Base-by-base conservation (phyloP, 1,139 yeast species). In the Taphrina confusa region DNA sequence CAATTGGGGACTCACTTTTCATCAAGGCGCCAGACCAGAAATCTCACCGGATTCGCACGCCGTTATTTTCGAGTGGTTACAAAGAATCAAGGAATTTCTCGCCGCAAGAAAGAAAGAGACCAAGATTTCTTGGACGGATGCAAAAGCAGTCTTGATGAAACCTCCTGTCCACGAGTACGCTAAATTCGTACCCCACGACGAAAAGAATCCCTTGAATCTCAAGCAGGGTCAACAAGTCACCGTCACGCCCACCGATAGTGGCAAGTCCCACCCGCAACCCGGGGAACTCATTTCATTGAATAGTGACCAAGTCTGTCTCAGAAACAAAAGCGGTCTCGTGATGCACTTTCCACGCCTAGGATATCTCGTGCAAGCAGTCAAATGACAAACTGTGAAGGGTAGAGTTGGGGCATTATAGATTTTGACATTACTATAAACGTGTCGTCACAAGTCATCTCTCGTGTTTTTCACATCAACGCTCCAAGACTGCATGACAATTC, bases 101-200 rank as follows among this genome's bases (percentile, higher is more conserved):
- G 31, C n/a, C 28, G n/a, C 30, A 6, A 42, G 58, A 18, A 33
- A 33, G 18, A 44, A 30, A 6, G 39, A 31, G 18, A 44, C 47
- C 33, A 46, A 44, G 22, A 54, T 54, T 12, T 22, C 50, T 18
- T 54, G 50, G 50, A 8, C 44, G 36, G 51, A 42, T 9, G 58
- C 51, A 3, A 54, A 44, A 22, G 51, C 31, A n/a, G 34, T 54
- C 16, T 44, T 54, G 16, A 12, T 44, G 12, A 36, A 34, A 30
- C 58, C 58, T 34, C 58, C 58, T 2, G 45, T 40, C 11, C 58
- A 54, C 51, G 58, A 54, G 33, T 54, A 54, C 51, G 58, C 58
- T 27, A 42, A 54, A 27, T 54, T 54, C 25, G 58, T 54, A 27
- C 37, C 31, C n/a, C 58, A 54, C 44, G 51, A 44, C 11, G 51